A percentile compares a stretch with the other conserved stretches of the same genome.
These are phyloP conservation scores for Phytophthora chlamydospora DNA, from an alignment of 352 stramenopile species.

Conservation along the genomic window DNA sequence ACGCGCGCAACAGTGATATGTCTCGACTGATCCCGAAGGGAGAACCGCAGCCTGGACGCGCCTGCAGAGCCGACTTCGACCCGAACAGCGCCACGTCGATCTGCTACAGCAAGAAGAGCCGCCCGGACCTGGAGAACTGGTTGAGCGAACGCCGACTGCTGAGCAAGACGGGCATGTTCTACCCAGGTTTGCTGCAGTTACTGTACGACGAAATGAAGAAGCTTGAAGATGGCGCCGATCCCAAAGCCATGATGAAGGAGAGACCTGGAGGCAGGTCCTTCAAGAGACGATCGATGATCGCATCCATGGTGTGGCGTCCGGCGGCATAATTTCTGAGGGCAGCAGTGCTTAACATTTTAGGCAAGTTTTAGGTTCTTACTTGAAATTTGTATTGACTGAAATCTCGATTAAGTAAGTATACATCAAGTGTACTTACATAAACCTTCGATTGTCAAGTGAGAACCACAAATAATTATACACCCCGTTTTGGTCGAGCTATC, in stretches of 20 bases:
- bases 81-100: conserved; percentile 22
- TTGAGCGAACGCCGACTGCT: conserved; percentile 10
- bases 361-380: not conserved
- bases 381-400: not conserved
- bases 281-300: conserved; percentile 17
- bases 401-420: no score
- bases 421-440: no score
- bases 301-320: conserved; percentile 21
- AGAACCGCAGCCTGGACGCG: conserved; percentile 9
- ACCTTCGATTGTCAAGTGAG: no score
- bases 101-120: conserved; percentile 19
- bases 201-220: conserved; percentile 24
- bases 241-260: conserved; percentile 14
- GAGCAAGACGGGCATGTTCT: conserved; percentile 17
- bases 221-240: conserved; percentile 12
- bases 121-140: conserved; percentile 14
- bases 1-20: conserved; percentile 43
- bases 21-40: conserved; percentile 12
- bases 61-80: conserved; percentile 21
- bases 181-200: conserved; percentile 16
- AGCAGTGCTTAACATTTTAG: not conserved
- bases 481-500: not conserved
- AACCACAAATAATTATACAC: no score
- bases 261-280: conserved; percentile 16
- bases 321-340: not conserved